A percentile compares a stretch with the other conserved stretches of the same genome.
Conservation (phyloP, 148 eudicot species). For the Amaranthus hypochondriacus region DNA sequence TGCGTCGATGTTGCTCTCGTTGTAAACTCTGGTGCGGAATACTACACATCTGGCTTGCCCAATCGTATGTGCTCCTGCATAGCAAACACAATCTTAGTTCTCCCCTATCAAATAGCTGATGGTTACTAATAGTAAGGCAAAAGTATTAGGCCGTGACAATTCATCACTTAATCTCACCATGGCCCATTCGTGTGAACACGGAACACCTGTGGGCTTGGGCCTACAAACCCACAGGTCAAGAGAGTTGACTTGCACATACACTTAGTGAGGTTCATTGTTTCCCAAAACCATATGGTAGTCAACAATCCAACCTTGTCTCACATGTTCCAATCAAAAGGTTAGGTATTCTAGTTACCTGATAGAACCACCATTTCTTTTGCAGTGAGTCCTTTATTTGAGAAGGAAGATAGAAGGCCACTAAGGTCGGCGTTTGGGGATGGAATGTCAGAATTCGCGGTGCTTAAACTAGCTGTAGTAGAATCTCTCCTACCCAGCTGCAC, state of each 20-base stretch:
- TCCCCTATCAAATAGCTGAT: not conserved
- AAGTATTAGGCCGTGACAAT: too few species aligned
- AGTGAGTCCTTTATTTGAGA: constrained; percentile 49
- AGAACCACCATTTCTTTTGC: constrained; percentile 51
- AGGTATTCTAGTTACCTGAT: constrained; percentile 29
- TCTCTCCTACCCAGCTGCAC: constrained; percentile 27
- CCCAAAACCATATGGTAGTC: too few species aligned
- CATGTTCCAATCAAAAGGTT: not conserved
- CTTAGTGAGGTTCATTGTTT: too few species aligned
- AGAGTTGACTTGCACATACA: too few species aligned
- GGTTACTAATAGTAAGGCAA: not conserved
- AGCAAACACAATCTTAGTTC: not conserved
- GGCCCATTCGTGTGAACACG: too few species aligned
- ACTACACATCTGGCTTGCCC: constrained; percentile 22
- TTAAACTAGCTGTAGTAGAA: constrained; percentile 35
- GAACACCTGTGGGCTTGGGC: too few species aligned
- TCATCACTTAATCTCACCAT: too few species aligned
- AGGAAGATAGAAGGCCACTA: constrained; percentile 35
- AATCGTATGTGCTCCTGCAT: constrained; percentile 26
- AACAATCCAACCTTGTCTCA: too few species aligned
- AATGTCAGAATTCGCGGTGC: constrained; percentile 37
- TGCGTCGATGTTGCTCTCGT: constrained; percentile 21
- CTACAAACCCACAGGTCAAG: too few species aligned
- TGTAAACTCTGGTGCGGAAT: constrained; percentile 12
- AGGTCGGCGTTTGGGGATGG: constrained; percentile 44